Evolutionary conservation across 768 basidiomycete genomes (phyloP).

Genomic region (Lyophyllum decastes): DNA sequence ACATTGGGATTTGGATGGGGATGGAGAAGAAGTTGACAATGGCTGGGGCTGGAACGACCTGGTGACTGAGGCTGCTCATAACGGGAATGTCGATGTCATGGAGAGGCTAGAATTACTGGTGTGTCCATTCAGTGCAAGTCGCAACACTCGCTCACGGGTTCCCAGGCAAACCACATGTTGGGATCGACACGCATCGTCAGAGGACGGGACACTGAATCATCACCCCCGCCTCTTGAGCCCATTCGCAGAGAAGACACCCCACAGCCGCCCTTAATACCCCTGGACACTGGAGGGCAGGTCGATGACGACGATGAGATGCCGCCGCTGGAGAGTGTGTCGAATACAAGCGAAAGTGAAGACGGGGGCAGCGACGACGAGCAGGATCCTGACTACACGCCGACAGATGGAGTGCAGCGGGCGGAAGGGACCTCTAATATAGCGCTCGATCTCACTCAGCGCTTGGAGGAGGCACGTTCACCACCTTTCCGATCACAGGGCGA

Average conservation of each 20-base stretch:
- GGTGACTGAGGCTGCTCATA: conserved; percentile 9
- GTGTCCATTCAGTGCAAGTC: conserved; percentile 6
- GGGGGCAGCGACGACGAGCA: conserved; percentile 12
- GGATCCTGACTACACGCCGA: neutral
- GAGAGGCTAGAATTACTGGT: conserved; percentile 33
- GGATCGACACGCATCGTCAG: conserved; percentile 13
- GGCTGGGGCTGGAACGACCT: conserved; percentile 19
- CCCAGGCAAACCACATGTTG: conserved; percentile 36
- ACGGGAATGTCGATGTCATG: conserved; percentile 25
- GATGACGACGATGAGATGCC: conserved; percentile 36
- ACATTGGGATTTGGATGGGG: conserved; percentile 15
- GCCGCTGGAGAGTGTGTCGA: conserved; percentile 34
- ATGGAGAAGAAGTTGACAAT: conserved; percentile 5
- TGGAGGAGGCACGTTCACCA: neutral
- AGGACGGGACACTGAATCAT: conserved; percentile 8
- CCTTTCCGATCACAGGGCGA: neutral
- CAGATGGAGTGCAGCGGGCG: neutral
- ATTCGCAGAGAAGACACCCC: conserved; percentile 5
- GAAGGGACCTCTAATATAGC: neutral
- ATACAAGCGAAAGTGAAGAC: conserved; percentile 32
- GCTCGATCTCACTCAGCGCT: neutral
- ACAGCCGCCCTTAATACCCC: conserved; percentile 4
- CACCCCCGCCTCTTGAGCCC: conserved; percentile 11
- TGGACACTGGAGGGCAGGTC: neutral
- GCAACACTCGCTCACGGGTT: neutral